phyloP scores from a whole-genome alignment of 1,284 basidiomycete genomes.

The Microbotryum violaceum region DNA sequence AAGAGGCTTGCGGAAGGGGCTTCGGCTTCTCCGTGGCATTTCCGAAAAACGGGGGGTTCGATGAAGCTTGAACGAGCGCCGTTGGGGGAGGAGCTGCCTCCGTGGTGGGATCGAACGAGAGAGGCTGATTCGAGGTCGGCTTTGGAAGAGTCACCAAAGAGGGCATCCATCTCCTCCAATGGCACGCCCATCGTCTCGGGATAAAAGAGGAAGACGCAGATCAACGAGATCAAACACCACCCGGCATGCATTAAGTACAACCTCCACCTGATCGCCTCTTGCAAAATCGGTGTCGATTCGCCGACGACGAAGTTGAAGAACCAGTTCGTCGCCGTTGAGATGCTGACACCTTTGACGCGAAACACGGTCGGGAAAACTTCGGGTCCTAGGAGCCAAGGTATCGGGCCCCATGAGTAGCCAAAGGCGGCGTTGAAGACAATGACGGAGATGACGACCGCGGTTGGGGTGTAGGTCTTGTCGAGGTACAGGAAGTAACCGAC shows the following conservation, averaged over 20 bases:
- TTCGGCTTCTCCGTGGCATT: conserved; percentile 2
- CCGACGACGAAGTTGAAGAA: conserved; percentile 81
- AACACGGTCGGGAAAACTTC: conserved; percentile 86
- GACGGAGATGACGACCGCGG: conserved; percentile 83
- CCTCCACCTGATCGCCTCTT: conserved; percentile 84
- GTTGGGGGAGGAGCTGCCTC: conserved; percentile 6
- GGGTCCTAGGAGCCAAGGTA: conserved; percentile 58
- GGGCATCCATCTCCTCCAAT: conserved; percentile 47
- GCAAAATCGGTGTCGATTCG: conserved; percentile 76
- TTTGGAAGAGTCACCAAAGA: conserved; percentile 20
- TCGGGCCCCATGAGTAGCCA: conserved; percentile 66
- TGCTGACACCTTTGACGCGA: conserved; percentile 86
- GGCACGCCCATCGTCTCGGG: conserved; percentile 45
- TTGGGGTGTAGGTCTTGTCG: conserved; percentile 56
- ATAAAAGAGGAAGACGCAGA: conserved; percentile 55
- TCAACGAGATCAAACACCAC: conserved; percentile 33
- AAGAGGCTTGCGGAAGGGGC: not conserved
- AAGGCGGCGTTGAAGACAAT: conserved; percentile 92
- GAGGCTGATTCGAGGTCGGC: not conserved
- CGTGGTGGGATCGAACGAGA: not conserved
- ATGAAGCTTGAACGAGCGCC: conserved; percentile 14
- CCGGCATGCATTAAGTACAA: conserved; percentile 87
- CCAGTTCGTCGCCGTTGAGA: conserved; percentile 69
- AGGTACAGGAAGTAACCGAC: conserved; percentile 92
- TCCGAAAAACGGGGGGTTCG: conserved; percentile 11